These are phyloP conservation scores for Mycena crocata DNA, from an alignment of 768 basidiomycete genomes.

Conservation along the genomic window DNA sequence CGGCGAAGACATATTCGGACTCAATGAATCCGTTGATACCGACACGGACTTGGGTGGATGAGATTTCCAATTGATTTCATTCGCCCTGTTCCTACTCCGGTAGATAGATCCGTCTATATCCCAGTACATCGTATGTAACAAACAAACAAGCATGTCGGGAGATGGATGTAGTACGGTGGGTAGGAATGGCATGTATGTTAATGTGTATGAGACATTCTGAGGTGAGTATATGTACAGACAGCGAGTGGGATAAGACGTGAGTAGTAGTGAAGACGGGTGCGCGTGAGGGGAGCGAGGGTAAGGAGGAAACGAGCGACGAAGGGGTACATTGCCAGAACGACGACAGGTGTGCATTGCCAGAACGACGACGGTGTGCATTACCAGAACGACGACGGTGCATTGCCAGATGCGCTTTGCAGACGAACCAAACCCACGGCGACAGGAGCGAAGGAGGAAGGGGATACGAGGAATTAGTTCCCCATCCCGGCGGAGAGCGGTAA, in stretches of 20 bases:
- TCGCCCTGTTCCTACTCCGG: not conserved
- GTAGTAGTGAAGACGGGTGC: too few species aligned
- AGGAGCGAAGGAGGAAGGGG: not conserved
- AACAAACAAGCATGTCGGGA: not conserved
- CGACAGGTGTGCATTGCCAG: not conserved
- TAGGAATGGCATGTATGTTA: too few species aligned
- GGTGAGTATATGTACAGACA: too few species aligned
- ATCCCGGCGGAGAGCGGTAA: constrained; percentile 9
- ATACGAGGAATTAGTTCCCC: too few species aligned
- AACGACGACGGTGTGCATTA: not conserved
- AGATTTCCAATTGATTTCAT: not conserved
- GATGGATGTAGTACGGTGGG: not conserved
- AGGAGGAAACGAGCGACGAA: not conserved
- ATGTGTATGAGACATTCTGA: too few species aligned
- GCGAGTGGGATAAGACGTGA: too few species aligned
- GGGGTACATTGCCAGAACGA: not conserved
- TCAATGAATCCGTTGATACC: too few species aligned
- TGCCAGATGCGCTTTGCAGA: constrained; percentile 18
- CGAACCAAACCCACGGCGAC: constrained; percentile 1
- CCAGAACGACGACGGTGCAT: not conserved
- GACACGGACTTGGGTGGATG: too few species aligned
- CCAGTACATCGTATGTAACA: constrained; percentile 2
- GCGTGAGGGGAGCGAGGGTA: too few species aligned
- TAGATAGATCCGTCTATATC: not conserved
- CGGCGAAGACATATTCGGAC: too few species aligned